Percentiles rank a stretch among this genome's conserved stretches.
These are phyloP conservation scores for Tuber brumale DNA, from an alignment of 495 filamentous ascomycete species.

Conservation along the genomic window DNA sequence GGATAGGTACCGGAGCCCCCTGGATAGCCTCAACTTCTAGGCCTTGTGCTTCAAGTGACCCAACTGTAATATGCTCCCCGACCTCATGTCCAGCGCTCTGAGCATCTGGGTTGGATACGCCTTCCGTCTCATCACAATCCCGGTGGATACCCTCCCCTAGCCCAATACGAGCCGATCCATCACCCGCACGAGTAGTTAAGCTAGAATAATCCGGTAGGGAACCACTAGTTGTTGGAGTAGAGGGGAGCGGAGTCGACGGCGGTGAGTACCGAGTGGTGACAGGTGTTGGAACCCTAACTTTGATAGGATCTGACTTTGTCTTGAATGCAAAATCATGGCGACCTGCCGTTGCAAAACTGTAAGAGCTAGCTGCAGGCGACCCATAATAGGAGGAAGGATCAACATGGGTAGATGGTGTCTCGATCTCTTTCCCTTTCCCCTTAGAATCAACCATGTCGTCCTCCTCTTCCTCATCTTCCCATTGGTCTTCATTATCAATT, in stretches of 20 bases:
- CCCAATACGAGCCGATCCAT: neutral
- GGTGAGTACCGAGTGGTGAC: neutral
- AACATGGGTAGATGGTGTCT: neutral
- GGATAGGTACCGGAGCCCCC: neutral
- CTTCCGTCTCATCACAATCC: neutral
- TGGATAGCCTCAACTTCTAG: neutral
- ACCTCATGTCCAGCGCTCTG: neutral
- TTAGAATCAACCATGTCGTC: conserved; percentile 36
- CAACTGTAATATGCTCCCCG: neutral
- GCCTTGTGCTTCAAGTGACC: neutral
- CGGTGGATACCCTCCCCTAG: neutral
- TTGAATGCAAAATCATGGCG: neutral
- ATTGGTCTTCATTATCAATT: conserved; percentile 12
- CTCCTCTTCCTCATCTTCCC: conserved; percentile 41
- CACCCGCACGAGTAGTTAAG: neutral
- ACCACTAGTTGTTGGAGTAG: conserved; percentile 27
- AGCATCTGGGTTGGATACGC: neutral
- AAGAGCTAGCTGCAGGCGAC: neutral
- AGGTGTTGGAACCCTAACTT: neutral
- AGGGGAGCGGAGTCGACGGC: conserved; percentile 17
- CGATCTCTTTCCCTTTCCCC: conserved; percentile 43
- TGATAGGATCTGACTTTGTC: neutral
- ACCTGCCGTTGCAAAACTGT: too few relatives aligned
- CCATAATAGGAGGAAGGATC: neutral
- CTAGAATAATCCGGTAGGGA: neutral